These are phyloP conservation scores for Candolleomyces aberdarensis DNA, from an alignment of 768 basidiomycete species.

Conservation along the genomic window DNA sequence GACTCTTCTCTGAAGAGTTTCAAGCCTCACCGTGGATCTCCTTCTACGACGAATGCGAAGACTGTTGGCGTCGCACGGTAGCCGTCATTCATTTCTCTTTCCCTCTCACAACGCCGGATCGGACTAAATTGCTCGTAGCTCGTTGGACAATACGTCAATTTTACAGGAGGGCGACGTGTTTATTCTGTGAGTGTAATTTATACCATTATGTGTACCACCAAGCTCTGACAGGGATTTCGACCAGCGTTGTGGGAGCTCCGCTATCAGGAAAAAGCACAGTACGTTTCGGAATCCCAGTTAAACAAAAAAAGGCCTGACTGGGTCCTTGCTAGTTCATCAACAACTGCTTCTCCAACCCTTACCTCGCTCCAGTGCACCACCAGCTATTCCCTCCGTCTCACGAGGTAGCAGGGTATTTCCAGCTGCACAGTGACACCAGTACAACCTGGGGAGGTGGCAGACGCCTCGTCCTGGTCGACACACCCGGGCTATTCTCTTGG, in stretches of 20 bases:
- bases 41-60: too few relatives aligned
- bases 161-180: background rate
- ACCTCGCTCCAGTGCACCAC: background rate
- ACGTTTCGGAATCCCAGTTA: background rate
- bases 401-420: background rate
- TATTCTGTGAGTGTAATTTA: background rate
- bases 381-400: background rate
- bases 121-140: too few relatives aligned
- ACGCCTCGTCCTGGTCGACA: conserved; percentile 4
- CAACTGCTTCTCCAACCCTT: background rate
- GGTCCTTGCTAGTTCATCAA: conserved; percentile 7
- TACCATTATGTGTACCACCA: background rate
- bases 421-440: background rate
- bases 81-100: too few relatives aligned
- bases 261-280: conserved; percentile 7
- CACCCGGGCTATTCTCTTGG: conserved; percentile 7
- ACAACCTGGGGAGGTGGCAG: background rate
- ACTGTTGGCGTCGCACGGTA: too few relatives aligned
- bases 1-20: too few relatives aligned
- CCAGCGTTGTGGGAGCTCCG: conserved; percentile 4
- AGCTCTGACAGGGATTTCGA: too few relatives aligned
- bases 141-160: too few relatives aligned
- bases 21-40: too few relatives aligned
- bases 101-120: too few relatives aligned
- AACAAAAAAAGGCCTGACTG: background rate